Evolutionary conservation across 768 basidiomycete genomes (phyloP).

Genomic region (Hydnum rufescens): DNA sequence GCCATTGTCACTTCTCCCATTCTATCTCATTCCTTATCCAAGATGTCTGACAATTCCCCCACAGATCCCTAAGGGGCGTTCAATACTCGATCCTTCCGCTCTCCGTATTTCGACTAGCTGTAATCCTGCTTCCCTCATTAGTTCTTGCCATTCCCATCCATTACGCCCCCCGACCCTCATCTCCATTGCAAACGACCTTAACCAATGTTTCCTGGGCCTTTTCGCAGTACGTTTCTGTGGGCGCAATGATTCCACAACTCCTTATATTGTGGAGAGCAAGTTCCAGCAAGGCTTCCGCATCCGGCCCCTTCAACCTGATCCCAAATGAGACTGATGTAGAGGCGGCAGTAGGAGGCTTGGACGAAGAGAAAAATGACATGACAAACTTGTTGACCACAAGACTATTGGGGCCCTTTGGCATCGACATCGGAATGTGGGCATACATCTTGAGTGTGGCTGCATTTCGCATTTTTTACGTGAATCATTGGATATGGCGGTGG

Average conservation of each 20-base stretch:
- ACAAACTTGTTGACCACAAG: not conserved
- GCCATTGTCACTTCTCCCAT: not conserved
- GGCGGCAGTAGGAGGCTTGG: not conserved
- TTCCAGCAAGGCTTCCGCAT: not conserved
- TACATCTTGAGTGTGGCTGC: not conserved
- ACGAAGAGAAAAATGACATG: not conserved
- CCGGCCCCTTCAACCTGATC: not conserved
- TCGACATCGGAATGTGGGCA: not conserved
- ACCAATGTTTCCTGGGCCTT: not conserved
- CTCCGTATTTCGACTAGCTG: not conserved
- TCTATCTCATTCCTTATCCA: not conserved
- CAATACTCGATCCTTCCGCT: not conserved
- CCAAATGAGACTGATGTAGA: not conserved
- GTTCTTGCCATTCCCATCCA: not conserved
- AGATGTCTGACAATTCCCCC: not conserved
- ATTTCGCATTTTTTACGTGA: not conserved
- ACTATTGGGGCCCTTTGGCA: not conserved
- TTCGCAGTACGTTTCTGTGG: not conserved
- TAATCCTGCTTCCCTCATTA: not conserved
- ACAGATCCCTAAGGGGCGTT: not conserved
- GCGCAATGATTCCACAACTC: not conserved
- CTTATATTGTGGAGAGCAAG: not conserved
- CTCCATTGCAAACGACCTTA: not conserved
- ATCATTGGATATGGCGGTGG: not conserved
- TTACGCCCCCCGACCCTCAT: not conserved